Base-by-base conservation (phyloP, 176 grass and related monocot species). In the Cocos nucifera region DNA sequence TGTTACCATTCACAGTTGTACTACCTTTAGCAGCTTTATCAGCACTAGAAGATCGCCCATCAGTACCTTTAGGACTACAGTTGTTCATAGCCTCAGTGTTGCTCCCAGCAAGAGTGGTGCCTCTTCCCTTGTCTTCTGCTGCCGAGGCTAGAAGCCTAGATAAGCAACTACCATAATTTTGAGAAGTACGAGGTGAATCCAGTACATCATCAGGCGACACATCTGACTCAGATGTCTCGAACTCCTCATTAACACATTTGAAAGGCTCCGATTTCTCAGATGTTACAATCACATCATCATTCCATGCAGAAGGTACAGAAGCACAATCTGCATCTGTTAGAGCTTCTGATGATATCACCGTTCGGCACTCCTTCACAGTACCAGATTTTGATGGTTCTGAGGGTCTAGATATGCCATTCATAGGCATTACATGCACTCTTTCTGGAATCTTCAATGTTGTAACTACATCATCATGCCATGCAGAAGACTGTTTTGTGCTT, bases 281-380 rank as follows among this genome's bases (percentile, higher is more conserved):
- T 6, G 57, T 53, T 48, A 84, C 60, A 74, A 66, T 71, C 62
- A 72, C 73, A 62, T 88, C 87, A 22, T 88, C 78, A 54, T 88
- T 88, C 93, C 93, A 97, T 62, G 93, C 81, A 58, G 93, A 92
- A 63, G 79, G 81, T 76, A 77, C 78, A 26, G 73, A 76, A 74
- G 86, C 69, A 54, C 81, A 77, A 58, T 97, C 87, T 56, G 78
- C 75, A 56, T 84, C 76, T 51, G 79, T 56, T 2, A 68, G 72
- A 18, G 72, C 65, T 53, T 67, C 62, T 12, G 60, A 3, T 32
- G 75, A 71, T 66, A 57, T 75, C 66, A 51, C 28, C 51, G 66
- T 63, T 54, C 72, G 63, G 18, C 67, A 65, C 61, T 78, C 78
- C 78, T 81, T 44, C 35, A 44, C 52, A 80, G 73, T 80, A 81